Percentiles rank a stretch among this genome's conserved stretches.
These are phyloP conservation scores for Naegleria lovaniensis DNA, from an alignment of 208 protist species.

Conservation along the genomic window DNA sequence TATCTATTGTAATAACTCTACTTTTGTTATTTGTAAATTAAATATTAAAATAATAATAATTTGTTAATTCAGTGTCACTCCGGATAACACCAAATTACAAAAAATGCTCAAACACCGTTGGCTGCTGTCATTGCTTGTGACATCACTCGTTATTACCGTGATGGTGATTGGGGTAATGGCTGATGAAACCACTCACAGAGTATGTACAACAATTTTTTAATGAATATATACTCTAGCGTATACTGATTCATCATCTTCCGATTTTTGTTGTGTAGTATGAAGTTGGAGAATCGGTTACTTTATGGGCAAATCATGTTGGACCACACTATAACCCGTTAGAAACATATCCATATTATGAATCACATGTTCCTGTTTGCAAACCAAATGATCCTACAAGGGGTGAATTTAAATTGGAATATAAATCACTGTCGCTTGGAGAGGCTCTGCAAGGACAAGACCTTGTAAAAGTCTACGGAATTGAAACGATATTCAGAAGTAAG, in stretches of 20 bases:
- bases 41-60: no score
- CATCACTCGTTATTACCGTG: neutral
- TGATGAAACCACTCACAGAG: neutral
- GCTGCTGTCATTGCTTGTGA: neutral
- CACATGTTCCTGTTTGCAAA: slow-evolving; percentile 53
- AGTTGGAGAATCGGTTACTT: slow-evolving; percentile 37
- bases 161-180: neutral
- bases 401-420: slow-evolving; percentile 11
- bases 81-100: neutral
- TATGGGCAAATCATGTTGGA: slow-evolving; percentile 73
- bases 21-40: no score
- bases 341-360: slow-evolving; percentile 65
- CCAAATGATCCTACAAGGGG: neutral
- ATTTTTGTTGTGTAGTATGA: neutral
- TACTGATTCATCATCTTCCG: neutral
- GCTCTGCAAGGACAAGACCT: slow-evolving; percentile 48
- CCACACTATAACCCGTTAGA: slow-evolving; percentile 75
- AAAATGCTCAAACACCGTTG: neutral
- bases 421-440: slow-evolving; percentile 43
- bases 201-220: neutral
- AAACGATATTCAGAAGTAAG: neutral
- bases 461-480: slow-evolving; percentile 19
- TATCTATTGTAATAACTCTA: neutral
- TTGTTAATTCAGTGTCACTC: no score
- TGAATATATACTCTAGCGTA: no score